Base-by-base conservation (phyloP, 768 basidiomycete species). In the Mycena belliarum region DNA sequence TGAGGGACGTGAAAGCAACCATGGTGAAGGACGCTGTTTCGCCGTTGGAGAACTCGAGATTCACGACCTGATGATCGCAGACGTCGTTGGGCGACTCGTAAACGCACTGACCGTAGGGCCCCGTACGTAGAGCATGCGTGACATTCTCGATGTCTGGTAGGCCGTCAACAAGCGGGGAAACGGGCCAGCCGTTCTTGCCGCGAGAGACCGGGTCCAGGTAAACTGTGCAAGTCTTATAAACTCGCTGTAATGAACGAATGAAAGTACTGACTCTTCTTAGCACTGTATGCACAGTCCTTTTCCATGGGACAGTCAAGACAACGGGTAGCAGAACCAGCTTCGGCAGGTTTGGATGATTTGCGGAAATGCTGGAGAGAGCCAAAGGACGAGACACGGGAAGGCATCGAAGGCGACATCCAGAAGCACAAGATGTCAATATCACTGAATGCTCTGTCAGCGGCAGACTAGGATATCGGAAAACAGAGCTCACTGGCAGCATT, bases 51-150 rank as follows among this genome's bases (percentile, higher is more conserved):
- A 91, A 95, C 66, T 94, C 89, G 54, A 95, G 72, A 69, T 93
- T 95, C 61, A 95, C 93, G 44, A 95, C 88, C 72, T 95, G 93
- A 63, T 95, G 86, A 72, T 95, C 93, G 65, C 89, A 91, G 45
- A 95, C 92, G 67, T 95, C 88, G 68, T 95, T 95, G 42, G 80
- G 76, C 51, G 84, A 81, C 68, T 93, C 91, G 69, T 95, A 95
- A 7, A 93, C 92, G 66, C 93, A 95, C 54, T 76, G 72, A 0
- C 93, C 93, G 57, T 93, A 94, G 18, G 87, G 85, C 3, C 88
- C 86, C 4, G 72, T 75, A 45, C 75, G 79, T n/a, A 95, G 75
- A 0, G 89, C 92, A 2, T 81, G 79, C 0, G 84, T 86, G 56
- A 95, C 76, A 69, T 88, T 94, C 73, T 95, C 93, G 44, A 95